Evolutionary conservation across 768 basidiomycete species (phyloP).

Genomic region (Leccinum aurantiacum): DNA sequence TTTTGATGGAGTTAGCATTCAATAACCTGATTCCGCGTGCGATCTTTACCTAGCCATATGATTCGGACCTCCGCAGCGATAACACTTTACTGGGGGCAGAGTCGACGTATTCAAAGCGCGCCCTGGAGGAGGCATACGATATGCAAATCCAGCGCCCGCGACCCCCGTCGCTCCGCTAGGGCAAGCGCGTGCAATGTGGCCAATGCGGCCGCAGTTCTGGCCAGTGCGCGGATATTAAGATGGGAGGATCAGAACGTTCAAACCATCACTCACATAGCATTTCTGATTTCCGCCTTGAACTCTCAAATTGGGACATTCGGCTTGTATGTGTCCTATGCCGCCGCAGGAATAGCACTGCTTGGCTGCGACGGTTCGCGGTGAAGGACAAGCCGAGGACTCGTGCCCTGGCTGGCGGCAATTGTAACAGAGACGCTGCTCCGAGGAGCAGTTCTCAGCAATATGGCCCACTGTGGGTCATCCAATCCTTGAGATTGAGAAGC

Average conservation of each 20-base stretch:
- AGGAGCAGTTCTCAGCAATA: slow-evolving; percentile 89
- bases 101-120: slow-evolving; percentile 73
- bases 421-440: slow-evolving; percentile 88
- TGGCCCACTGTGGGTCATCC: slow-evolving; percentile 67
- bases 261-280: slow-evolving; percentile 66
- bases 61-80: slow-evolving; percentile 86
- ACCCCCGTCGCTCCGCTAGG: slow-evolving; percentile 47
- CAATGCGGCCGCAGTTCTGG: slow-evolving; percentile 78
- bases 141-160: slow-evolving; percentile 49
- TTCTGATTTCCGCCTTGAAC: slow-evolving; percentile 69
- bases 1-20: slow-evolving; percentile 8
- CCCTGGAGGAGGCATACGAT: slow-evolving; percentile 73
- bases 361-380: slow-evolving; percentile 75
- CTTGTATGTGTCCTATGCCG: slow-evolving; percentile 88
- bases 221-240: slow-evolving; percentile 5
- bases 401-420: slow-evolving; percentile 96
- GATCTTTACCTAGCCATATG: slow-evolving; percentile 70
- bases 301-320: slow-evolving; percentile 81
- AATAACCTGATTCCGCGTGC: neutral
- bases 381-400: slow-evolving; percentile 85
- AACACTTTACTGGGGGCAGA: slow-evolving; percentile 83
- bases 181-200: slow-evolving; percentile 80
- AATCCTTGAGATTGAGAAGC: slow-evolving; percentile 13
- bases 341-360: slow-evolving; percentile 95
- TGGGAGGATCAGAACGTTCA: neutral